Evolutionary conservation across 139 green algal genomes (phyloP).

Genomic region (Volvox reticuliferus): DNA sequence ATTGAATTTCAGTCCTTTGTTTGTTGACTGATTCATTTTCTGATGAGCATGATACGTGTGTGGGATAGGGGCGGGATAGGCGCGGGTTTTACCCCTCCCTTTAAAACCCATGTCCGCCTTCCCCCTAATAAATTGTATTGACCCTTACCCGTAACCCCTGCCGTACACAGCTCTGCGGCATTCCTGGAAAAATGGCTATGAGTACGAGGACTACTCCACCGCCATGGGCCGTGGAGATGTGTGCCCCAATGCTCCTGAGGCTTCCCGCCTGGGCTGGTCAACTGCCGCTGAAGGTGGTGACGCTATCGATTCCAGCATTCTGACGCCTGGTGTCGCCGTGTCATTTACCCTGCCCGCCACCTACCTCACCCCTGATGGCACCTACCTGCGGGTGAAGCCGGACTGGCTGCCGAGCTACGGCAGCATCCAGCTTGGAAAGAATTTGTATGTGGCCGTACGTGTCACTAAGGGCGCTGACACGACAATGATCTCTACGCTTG

Average conservation of each 20-base stretch:
- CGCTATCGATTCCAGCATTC: neutral
- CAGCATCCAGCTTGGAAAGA: neutral
- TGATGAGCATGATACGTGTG: no score
- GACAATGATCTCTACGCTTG: neutral
- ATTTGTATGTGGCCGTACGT: conserved; percentile 16
- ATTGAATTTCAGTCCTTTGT: no score
- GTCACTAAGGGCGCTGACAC: neutral
- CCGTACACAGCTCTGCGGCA: neutral
- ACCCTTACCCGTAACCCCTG: no score
- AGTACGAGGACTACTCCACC: conserved; percentile 22
- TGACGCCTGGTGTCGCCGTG: neutral
- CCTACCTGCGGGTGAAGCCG: neutral
- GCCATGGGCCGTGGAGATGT: conserved; percentile 29
- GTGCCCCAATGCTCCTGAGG: conserved; percentile 37
- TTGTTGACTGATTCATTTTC: no score
- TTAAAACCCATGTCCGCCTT: no score
- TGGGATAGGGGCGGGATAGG: no score
- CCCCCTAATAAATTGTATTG: no score
- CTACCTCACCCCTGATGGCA: conserved; percentile 21
- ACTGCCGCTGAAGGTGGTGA: neutral
- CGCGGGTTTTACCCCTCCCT: no score
- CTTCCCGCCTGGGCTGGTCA: conserved; percentile 18
- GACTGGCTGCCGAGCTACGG: neutral
- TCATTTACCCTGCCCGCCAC: conserved; percentile 37
- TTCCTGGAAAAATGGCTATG: conserved; percentile 8